Base-by-base conservation (phyloP, 1,284 basidiomycete species). In the Apiotrichum sp. region DNA sequence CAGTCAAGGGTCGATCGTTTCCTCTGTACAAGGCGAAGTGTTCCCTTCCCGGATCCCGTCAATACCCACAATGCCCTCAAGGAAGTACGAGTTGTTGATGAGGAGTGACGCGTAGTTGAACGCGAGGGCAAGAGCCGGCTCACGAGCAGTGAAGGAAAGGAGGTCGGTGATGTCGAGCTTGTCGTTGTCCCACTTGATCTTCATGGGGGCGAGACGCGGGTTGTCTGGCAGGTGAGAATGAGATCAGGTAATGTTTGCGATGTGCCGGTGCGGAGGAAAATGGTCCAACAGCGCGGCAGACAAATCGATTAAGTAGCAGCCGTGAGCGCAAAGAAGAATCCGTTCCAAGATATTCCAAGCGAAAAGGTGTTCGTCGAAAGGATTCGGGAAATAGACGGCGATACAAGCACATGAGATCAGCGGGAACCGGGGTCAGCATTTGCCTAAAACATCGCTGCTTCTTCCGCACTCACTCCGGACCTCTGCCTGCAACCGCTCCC, bases 81-180 rank as follows among this genome's bases (percentile, higher is more conserved):
- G 82, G 81, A 98, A 98, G 81, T 92, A 98, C 67, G 85, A 86
- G 75, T 97, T 98, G 79, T 98, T 98, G 62, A 97, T 79, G 10
- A 95, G 90, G 52, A 91, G 83, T 61, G 87, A 88, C 3, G 93
- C 92, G 69, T 93, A 92, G 78, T 91, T 96, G 78, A 93, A 98
- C 39, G 85, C 84, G 47, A 93, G 78, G 3, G 85, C 81, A 59
- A 84, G 78, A 39, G 81, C 79, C 42, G 83, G 82, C 52, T 85
- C 80, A 35, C 66, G 57, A 1, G 91, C 83, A 4, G 88, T 83
- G 40, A 93, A 82, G 14, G 88, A 87, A 65, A 96, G 55, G n/a
- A 76, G 63, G 49, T 70, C 66, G 49, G 68, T 68, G 56, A 75
- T 71, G 59, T 73, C 71, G 33, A 74, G 57, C 31, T 65, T 65